Percentiles rank a stretch among this genome's conserved stretches.
Conservation (phyloP, 2,329 filamentous ascomycete genomes). For the Aspergillus floridensis region DNA sequence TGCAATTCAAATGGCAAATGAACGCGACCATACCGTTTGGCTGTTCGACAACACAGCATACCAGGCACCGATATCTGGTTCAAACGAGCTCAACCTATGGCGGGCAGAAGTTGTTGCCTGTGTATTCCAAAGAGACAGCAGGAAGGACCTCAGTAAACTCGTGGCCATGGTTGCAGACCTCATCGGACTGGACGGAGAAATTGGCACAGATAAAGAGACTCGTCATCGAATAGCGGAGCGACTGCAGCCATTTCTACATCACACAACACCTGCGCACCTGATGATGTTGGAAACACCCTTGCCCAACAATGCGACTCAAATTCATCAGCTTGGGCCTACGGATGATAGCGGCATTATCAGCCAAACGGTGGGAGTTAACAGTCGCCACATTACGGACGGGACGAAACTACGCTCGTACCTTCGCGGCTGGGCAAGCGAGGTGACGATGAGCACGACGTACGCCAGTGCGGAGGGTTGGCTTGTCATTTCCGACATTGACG, state of each 20-base stretch:
- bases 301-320: slow-evolving; percentile 36
- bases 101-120: slow-evolving; percentile 79
- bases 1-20: slow-evolving; percentile 58
- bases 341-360: slow-evolving; percentile 69
- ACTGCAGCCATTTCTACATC: slow-evolving; percentile 69
- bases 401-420: slow-evolving; percentile 44
- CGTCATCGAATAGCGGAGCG: slow-evolving; percentile 61
- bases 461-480: slow-evolving; percentile 78
- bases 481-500: slow-evolving; percentile 86
- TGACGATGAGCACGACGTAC: slow-evolving; percentile 69
- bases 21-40: slow-evolving; percentile 74
- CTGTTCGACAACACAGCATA: slow-evolving; percentile 87
- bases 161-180: slow-evolving; percentile 69
- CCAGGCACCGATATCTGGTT: slow-evolving; percentile 44
- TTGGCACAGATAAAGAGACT: slow-evolving; percentile 49
- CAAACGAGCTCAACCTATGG: slow-evolving; percentile 54
- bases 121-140: slow-evolving; percentile 72
- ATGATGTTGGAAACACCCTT: slow-evolving; percentile 65
- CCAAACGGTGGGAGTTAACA: slow-evolving; percentile 57
- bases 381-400: slow-evolving; percentile 46
- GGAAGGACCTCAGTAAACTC: slow-evolving; percentile 63
- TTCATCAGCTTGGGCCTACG: slow-evolving; percentile 64
- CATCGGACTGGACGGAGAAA: slow-evolving; percentile 63
- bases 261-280: slow-evolving; percentile 67
- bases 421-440: slow-evolving; percentile 32